Base-by-base conservation (phyloP, 208 protist species). In the Plasmodiophora brassicae region DNA sequence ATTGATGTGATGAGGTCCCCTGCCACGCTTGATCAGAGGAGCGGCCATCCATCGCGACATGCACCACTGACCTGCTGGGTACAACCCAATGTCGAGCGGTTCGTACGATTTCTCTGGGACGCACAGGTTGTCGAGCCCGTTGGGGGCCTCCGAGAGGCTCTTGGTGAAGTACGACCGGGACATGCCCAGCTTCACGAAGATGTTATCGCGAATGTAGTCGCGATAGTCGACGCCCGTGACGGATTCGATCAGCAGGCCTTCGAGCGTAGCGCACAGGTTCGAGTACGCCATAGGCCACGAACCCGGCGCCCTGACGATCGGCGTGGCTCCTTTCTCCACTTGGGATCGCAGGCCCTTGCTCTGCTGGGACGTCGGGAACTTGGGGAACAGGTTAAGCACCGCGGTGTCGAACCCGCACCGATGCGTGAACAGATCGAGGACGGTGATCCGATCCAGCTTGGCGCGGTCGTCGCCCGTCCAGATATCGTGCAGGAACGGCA, bases 111-210 rank as follows among this genome's bases (percentile, higher is more conserved):
- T 0, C 41, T 44, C 22, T 25, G 25, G 0, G 44, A 46, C 0
- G 0, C 1, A 14, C 44, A 25, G 44, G 0, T 0, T 46, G 44
- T 22, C 8, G 14, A 1, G 25, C 8, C 1, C 20, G 46, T 84
- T 25, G 44, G 41, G n/a, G 44, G 44, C 8, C 71, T 5, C 46
- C 10, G 1, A 46, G 71, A 44, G 46, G 44, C 71, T 22, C 44
- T 84, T 0, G 71, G n/a, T n/a, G n/a, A n/a, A n/a, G n/a, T n/a
- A 84, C 25, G 71, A 28, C n/a, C 22, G 8, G 0, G 8, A 46
- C 71, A 84, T 84, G 0, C 71, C 71, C 44, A 84, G 71, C 46
- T 25, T 84, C 44, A 46, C 71, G 22, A 84, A 28, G 22, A 84
- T 84, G 46, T 84, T 84, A 25, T 0, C 10, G 1, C 22, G 0